Base-by-base conservation (phyloP, 331 rosid species). In the Stylosanthes scabra region DNA sequence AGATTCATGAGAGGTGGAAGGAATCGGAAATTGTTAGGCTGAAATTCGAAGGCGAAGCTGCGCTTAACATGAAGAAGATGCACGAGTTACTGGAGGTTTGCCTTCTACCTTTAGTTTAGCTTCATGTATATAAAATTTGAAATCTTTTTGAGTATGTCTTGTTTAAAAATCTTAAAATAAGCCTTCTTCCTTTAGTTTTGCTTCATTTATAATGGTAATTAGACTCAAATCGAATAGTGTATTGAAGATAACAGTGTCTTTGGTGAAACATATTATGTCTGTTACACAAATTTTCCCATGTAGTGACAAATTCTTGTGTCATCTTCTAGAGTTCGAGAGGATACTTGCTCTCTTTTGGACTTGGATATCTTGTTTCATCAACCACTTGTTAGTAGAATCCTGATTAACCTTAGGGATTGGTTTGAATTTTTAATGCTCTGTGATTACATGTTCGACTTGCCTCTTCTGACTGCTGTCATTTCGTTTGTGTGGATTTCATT, bases 51-150 rank as follows among this genome's bases (percentile, higher is more conserved):
- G 99, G 99, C 25, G 86, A 87, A 1, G 88, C 99, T 57, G 99
- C 97, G 5, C 96, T 94, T 66, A 94, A 94, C 83, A 94, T 94
- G 99, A 89, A 72, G 82, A 88, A 96, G 81, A 89, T 88, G 93
- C 99, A 94, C 72, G 97, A 94, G 82, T 89, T 94, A 68, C 71
- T 94, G 15, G 99, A 94, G 99, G 99, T 94, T 75, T 85, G 89
- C 41, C 83, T 76, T 70, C 76, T 25, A 39, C 55, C 60, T 71
- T 41, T 62, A 28, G 20, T 71, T 42, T 62, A 28, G 31, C 44
- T 66, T 75, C 60, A 69, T 61, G 42, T 49, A 25, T 72, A n/a
- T 82, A 50, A 61, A 68, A 29, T 13, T 44, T 52, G 25, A 20
- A 20, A 20, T 0, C 1, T n/a, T n/a, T n/a, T 63, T 62, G 9